phyloP scores from a whole-genome alignment of 2,329 filamentous ascomycete species.

The Venturia asperata region DNA sequence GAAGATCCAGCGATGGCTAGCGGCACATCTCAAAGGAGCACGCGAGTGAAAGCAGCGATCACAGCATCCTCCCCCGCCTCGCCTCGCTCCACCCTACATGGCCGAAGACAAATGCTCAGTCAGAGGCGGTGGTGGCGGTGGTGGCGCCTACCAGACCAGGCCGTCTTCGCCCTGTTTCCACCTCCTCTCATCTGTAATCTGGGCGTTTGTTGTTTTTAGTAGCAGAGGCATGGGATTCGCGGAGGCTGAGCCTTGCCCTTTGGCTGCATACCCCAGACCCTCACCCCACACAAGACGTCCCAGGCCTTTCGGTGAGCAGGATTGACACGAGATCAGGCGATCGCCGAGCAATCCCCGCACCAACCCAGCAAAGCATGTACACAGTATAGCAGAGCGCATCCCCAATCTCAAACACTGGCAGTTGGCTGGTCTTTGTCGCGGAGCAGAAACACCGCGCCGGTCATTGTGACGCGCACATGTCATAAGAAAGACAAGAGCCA shows the following conservation, averaged over 20 bases:
- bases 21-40: neutral
- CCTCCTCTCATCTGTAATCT: neutral
- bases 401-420: no score
- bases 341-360: neutral
- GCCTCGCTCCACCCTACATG: neutral
- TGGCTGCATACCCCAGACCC: neutral
- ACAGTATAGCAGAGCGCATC: no score
- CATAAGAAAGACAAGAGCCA: neutral
- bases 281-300: no score
- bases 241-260: neutral
- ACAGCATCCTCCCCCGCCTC: neutral
- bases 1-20: neutral
- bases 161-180: neutral
- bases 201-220: neutral
- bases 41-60: neutral
- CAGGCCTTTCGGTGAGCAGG: neutral
- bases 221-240: neutral
- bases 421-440: no score
- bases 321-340: neutral
- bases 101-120: neutral
- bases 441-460: neutral
- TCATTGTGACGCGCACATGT: neutral
- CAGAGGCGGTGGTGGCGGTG: neutral
- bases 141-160: neutral
- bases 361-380: neutral